Base-by-base conservation (phyloP, 257 asterid species). In the Solanum chiquidenum region DNA sequence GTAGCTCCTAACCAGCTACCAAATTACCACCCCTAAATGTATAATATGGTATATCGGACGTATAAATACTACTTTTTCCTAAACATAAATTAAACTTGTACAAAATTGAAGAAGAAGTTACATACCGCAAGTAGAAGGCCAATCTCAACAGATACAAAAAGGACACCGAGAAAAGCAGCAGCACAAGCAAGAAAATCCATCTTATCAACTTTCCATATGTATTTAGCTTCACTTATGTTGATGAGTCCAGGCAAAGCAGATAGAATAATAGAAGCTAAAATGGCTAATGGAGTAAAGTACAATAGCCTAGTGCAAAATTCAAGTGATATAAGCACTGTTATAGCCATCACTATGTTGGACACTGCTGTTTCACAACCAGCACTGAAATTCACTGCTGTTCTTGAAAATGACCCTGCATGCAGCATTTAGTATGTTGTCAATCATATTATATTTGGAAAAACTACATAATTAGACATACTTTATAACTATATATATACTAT, bases 281-380 rank as follows among this genome's bases (percentile, higher is more conserved):
- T 91, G 37, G 93, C 92, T 29, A 87, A 40, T 1, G 93, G 94
- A 40, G 94, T 90, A 87, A 46, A 92, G 85, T 89, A 89, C 82
- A 92, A 64, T 16, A 92, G 90, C 79, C 88, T 86, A 12, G 94
- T 92, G 69, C 91, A 69, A 12, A 92, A 62, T 58, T 84, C 85
- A 21, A 92, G 58, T 4, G 89, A 75, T 75, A 92, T 76, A 69
- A 92, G 79, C 60, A 92, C 93, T 31, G 92, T 86, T n/a, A 85
- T 75, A 5, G 92, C 90, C 94, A 92, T 92, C 38, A 95, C 96
- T 62, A 93, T 83, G 88, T 95, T 95, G 3, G 98, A 95, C 25
- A 93, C 93, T 46, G 91, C 95, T 0, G 95, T 94, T 89, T 92
- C 93, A 90, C 98, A 94, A 23, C 98, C 98, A 23, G 98, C 97